phyloP scores from a whole-genome alignment of 257 asterid genomes.

The Thymus quinquecostatus region DNA sequence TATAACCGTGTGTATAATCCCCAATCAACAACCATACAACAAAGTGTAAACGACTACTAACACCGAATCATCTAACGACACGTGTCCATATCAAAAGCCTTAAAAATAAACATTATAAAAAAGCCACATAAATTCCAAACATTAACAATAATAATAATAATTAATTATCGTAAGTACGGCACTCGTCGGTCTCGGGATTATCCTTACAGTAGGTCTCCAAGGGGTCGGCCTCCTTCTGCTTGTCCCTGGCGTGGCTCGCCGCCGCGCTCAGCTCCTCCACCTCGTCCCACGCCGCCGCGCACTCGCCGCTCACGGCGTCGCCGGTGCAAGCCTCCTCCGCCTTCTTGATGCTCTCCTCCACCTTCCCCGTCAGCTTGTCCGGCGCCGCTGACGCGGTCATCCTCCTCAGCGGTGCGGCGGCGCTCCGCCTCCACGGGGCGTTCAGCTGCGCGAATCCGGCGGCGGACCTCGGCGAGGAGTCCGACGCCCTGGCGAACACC shows the following conservation, averaged over 20 bases:
- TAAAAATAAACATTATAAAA: neutral
- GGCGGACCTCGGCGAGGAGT: slow-evolving; percentile 34
- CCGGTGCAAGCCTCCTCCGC: slow-evolving; percentile 77
- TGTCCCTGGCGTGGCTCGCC: slow-evolving; percentile 88
- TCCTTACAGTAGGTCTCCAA: slow-evolving; percentile 90
- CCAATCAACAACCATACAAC: neutral
- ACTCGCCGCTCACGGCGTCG: slow-evolving; percentile 78
- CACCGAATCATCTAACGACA: neutral
- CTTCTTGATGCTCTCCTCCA: slow-evolving; percentile 81
- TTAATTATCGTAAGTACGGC: slow-evolving; percentile 86
- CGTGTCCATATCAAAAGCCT: neutral
- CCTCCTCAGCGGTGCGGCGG: slow-evolving; percentile 6
- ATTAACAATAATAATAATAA: neutral
- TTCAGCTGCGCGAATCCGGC: slow-evolving; percentile 35
- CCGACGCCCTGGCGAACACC: slow-evolving; percentile 40
- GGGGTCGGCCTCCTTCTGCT: slow-evolving; percentile 63
- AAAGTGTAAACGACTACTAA: neutral
- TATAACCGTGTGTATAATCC: neutral
- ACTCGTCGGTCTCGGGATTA: slow-evolving; percentile 89
- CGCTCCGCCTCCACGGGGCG: slow-evolving; percentile 57
- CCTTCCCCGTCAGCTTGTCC: slow-evolving; percentile 67
- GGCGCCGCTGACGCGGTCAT: slow-evolving; percentile 59
- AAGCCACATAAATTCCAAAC: neutral
- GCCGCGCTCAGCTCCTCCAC: slow-evolving; percentile 99
- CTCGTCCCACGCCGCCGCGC: slow-evolving; percentile 98